Evolutionary conservation across 768 basidiomycete species (phyloP), one percentile per base, ranked within the genome.

Genomic region (Suillus paluster): DNA sequence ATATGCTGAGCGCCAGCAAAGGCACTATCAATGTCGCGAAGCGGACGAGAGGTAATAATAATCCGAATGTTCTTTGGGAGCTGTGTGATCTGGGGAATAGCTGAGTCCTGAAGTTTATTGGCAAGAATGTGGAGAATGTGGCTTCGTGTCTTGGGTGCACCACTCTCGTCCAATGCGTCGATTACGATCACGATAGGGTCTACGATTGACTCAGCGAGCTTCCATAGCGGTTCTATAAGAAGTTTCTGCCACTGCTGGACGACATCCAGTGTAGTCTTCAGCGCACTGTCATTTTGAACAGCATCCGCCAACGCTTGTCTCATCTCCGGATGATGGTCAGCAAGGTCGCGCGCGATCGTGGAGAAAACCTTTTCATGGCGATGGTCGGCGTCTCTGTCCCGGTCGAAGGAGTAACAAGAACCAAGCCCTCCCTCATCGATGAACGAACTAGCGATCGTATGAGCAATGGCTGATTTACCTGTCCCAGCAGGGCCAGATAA

Each of bases 131-230:
- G 5, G 21, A 75, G 67, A 49, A 73, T 61, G 9, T 34, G 25
- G 11, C 50, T 48, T 23, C 66, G 64, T 25, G 50, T 25, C 9
- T 50, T 39, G 15, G 34, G 42, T 14, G 60, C 53, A 23, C 60
- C 62, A 57, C 63, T 65, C 46, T 65, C 67, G 48, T 70, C 67
- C 33, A 72, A 25, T 17, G 60, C 73, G 50, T 75, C 73, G 50
- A 73, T 69, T 55, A 75, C 61, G 34, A 72, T 63, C 19, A 71
- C 48, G 11, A 72, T 59, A 39, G 70, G 71, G 11, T 67, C 66
- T 4, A 42, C 12, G 14, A 36, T 23, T 25, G 36, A 33, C 14
- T 39, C 49, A 38, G 49, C 23, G 55, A 69, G 41, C 30, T 64
- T 63, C 19, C 53, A 50, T 21, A 68, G 21, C 10, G 70, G 66